Percentiles rank a stretch among this genome's conserved stretches.
phyloP scores from a whole-genome alignment of 768 basidiomycete species.

The Lentinula aciculospora region DNA sequence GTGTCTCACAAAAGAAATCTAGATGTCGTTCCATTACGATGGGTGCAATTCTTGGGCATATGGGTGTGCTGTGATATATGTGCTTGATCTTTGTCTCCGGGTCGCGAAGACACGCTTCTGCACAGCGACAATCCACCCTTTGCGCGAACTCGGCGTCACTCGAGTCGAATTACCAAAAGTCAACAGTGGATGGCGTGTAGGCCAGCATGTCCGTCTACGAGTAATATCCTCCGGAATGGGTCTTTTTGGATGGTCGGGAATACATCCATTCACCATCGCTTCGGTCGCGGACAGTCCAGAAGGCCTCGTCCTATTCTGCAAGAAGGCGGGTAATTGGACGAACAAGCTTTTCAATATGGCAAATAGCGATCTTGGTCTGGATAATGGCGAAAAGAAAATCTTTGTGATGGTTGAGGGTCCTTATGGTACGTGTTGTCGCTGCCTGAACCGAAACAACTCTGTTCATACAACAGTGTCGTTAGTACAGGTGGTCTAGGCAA shows the following conservation, averaged over 20 bases:
- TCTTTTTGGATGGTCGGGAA: conserved; percentile 32
- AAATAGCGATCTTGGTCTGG: conserved; percentile 9
- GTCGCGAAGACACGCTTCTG: conserved; percentile 40
- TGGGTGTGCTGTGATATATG: conserved; percentile 26
- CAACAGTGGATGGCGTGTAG: conserved; percentile 49
- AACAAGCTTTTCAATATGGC: conserved; percentile 31
- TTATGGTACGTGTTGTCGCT: conserved; percentile 23
- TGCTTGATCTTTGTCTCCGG: conserved; percentile 40
- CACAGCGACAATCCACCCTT: conserved; percentile 35
- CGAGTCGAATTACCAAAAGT: conserved; percentile 39
- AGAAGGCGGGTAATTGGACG: conserved; percentile 38
- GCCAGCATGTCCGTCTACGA: conserved; percentile 58
- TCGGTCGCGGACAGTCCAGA: conserved; percentile 37
- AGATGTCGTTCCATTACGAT: conserved; percentile 42
- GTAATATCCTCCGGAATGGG: conserved; percentile 37
- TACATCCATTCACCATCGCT: conserved; percentile 59
- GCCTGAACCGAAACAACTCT: conserved; percentile 8
- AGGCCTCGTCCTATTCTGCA: conserved; percentile 44
- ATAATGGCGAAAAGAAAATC: conserved; percentile 15
- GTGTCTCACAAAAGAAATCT: not conserved
- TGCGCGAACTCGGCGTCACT: conserved; percentile 42
- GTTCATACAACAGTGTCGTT: not conserved
- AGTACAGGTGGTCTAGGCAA: conserved; percentile 28
- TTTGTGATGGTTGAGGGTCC: conserved; percentile 39
- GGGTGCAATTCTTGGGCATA: conserved; percentile 9